Evolutionary conservation across 352 stramenopile genomes (phyloP), one percentile per base, ranked within the genome.

Genomic region (Aphanomyces stellatus): DNA sequence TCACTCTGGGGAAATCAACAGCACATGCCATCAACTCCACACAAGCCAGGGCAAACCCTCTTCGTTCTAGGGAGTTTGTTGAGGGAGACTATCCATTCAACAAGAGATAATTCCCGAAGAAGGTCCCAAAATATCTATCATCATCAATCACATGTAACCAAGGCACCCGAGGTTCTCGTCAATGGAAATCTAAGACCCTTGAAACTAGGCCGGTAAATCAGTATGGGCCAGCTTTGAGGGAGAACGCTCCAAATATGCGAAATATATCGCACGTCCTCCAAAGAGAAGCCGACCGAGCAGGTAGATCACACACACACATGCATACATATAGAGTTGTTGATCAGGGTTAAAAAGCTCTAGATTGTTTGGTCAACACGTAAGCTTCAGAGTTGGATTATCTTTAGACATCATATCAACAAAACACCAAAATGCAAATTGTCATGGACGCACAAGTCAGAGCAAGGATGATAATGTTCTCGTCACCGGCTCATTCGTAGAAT

Each of bases 291-390:
- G 55, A 27, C 69, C 76, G 70, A 65, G 31, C 11, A n/a, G n/a
- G n/a, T n/a, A n/a, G n/a, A n/a, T n/a, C n/a, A n/a, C 40, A 66
- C 37, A 71, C 34, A 70, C 56, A 71, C 43, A 69, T 28, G 22
- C 33, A 68, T n/a, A 71, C 28, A 40, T 35, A 62, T 60, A 33
- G 22, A 25, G 51, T 56, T 71, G 81, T 81, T 83, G 76, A 86
- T 89, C 81, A 89, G 81, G 71, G 81, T 89, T 89, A 89, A 89
- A 89, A 89, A 87, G 81, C 79, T 89, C 79, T 85, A 79, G 72
- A 76, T 72, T 64, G 71, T 78, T 81, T 55, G 66, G 28, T 89
- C 81, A 81, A 89, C 81, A 89, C 72, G 77, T 83, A 78, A 70
- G 71, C 72, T 89, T 89, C 81, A 87, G 81, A 83, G 81, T 89